Evolutionary conservation across 352 stramenopile species (phyloP).

Genomic region (Pilasporangium apinafurcum): DNA sequence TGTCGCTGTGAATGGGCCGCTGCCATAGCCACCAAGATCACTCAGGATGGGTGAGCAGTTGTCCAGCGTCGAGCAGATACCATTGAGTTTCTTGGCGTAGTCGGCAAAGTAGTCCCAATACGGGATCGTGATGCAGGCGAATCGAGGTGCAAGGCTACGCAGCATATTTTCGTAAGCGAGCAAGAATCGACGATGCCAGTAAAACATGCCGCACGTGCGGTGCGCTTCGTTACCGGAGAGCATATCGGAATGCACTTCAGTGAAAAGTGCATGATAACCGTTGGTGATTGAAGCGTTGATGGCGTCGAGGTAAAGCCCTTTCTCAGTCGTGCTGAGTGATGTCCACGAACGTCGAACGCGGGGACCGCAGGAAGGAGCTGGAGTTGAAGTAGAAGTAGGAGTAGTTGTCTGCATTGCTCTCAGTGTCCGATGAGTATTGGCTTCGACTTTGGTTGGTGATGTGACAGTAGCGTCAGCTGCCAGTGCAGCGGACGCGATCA

Average conservation of each 20-base stretch:
- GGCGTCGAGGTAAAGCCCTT: constrained; percentile 39
- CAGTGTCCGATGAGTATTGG: too few relatives aligned
- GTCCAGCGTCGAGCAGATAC: constrained; percentile 20
- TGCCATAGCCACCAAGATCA: constrained; percentile 24
- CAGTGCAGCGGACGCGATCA: too few relatives aligned
- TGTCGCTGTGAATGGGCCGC: constrained; percentile 6
- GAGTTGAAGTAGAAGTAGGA: neutral
- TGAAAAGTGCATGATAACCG: constrained; percentile 34
- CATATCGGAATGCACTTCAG: constrained; percentile 20
- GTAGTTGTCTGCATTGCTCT: too few relatives aligned
- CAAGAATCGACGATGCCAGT: constrained; percentile 44
- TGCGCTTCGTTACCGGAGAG: constrained; percentile 20
- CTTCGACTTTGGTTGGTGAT: too few relatives aligned
- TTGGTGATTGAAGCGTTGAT: constrained; percentile 43
- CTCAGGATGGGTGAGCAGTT: constrained; percentile 28
- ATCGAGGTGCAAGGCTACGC: constrained; percentile 21
- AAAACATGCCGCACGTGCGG: constrained; percentile 36
- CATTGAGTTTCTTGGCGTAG: constrained; percentile 19
- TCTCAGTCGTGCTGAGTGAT: constrained; percentile 23
- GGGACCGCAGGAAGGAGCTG: constrained; percentile 14
- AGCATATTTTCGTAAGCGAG: constrained; percentile 55
- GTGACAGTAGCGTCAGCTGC: too few relatives aligned
- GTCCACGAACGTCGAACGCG: constrained; percentile 49
- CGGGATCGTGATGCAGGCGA: constrained; percentile 35
- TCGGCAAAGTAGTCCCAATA: constrained; percentile 61